These are phyloP conservation scores for Drechslerella coelobrocha DNA, from an alignment of 2,329 filamentous ascomycete genomes.

Conservation along the genomic window DNA sequence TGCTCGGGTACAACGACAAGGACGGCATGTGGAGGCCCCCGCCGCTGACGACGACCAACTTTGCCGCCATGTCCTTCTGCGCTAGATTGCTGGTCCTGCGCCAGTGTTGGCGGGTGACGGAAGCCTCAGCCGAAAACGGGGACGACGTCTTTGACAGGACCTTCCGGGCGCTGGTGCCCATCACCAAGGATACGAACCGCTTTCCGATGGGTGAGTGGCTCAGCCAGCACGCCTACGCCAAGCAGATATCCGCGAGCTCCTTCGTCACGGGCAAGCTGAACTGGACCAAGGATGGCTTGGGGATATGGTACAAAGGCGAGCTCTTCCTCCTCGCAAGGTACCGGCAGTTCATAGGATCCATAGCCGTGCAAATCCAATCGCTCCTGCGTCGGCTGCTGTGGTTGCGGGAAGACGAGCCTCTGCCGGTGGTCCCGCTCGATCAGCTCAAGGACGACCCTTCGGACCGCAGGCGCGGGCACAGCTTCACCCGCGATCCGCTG, in stretches of 20 bases:
- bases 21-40: conserved; percentile 1
- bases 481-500: too few species aligned
- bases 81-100: conserved; percentile 1
- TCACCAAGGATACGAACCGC: conserved; percentile 4
- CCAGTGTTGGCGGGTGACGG: not conserved
- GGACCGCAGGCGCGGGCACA: too few species aligned
- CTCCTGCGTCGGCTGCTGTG: not conserved
- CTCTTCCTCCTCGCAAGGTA: not conserved
- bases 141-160: not conserved
- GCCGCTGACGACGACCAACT: not conserved
- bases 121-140: not conserved
- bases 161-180: not conserved
- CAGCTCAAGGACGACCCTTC: too few species aligned
- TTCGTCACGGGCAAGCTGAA: not conserved
- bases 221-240: conserved; percentile 10
- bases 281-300: not conserved
- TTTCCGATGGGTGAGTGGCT: conserved; percentile 23
- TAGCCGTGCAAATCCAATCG: not conserved
- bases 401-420: not conserved
- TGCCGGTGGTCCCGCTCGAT: too few species aligned
- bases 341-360: not conserved
- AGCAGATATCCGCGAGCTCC: conserved; percentile 10
- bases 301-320: conserved; percentile 2
- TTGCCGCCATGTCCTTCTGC: conserved; percentile 17
- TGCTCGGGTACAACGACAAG: conserved; percentile 8